phyloP scores from a whole-genome alignment of 257 asterid species.

The Solanum sparsipilum region DNA sequence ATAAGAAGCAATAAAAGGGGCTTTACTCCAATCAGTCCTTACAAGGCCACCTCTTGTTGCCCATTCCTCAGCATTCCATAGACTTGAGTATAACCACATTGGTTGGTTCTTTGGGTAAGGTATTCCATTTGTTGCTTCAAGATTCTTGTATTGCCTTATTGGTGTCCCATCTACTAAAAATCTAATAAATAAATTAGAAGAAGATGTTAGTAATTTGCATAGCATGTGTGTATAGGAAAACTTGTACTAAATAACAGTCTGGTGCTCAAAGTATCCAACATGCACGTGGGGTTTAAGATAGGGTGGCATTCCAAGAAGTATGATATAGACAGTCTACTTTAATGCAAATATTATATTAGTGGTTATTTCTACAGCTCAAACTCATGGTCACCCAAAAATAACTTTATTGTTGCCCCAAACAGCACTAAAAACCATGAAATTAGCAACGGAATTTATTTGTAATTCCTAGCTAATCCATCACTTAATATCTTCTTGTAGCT shows the following conservation, averaged over 20 bases:
- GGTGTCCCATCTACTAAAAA: slow-evolving; percentile 58
- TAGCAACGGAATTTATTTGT: accelerated
- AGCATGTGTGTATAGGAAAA: neutral
- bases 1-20: slow-evolving; percentile 56
- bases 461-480: neutral
- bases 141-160: slow-evolving; percentile 52
- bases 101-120: slow-evolving; percentile 44
- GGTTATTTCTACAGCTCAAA: neutral
- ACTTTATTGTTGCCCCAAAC: neutral
- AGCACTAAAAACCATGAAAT: too few relatives aligned
- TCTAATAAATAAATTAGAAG: slow-evolving; percentile 6
- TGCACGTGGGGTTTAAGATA: accelerated
- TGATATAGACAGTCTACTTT: neutral
- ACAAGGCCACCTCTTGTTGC: slow-evolving; percentile 65
- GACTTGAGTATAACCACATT: slow-evolving; percentile 53
- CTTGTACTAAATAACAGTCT: neutral
- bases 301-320: accelerated
- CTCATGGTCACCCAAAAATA: accelerated
- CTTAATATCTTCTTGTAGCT: neutral
- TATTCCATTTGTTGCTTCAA: slow-evolving; percentile 33
- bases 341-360: neutral
- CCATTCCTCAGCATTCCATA: slow-evolving; percentile 61
- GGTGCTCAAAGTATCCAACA: neutral
- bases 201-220: neutral
- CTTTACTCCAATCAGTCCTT: slow-evolving; percentile 49